Evolutionary conservation across 1,284 basidiomycete genomes (phyloP).

Genomic region (Volvariella volvacea): DNA sequence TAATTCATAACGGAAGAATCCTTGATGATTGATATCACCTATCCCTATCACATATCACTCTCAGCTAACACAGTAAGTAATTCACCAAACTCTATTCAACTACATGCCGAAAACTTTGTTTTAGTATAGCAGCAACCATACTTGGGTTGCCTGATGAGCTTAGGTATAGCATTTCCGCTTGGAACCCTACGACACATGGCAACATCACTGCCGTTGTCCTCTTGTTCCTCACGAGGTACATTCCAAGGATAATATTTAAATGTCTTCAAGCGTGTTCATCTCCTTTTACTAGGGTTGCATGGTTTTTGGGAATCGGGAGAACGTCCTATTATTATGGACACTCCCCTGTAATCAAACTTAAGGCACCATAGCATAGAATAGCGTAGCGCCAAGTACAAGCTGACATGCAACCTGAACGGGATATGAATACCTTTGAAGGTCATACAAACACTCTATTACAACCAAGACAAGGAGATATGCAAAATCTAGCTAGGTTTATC

Average conservation of each 20-base stretch:
- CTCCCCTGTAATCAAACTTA: no score
- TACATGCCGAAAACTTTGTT: constrained; percentile 11
- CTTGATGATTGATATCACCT: no score
- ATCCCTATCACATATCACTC: no score
- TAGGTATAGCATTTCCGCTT: constrained; percentile 39
- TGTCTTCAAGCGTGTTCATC: constrained; percentile 3
- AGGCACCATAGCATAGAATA: no score
- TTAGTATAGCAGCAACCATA: constrained; percentile 52
- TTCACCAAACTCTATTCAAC: neutral
- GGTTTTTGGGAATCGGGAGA: constrained; percentile 61
- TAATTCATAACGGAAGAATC: no score
- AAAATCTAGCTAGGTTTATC: no score
- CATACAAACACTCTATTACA: no score
- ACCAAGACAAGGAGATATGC: no score
- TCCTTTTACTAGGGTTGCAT: constrained; percentile 42
- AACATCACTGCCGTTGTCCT: constrained; percentile 61
- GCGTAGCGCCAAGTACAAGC: no score
- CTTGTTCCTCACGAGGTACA: constrained; percentile 50
- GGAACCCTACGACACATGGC: constrained; percentile 72
- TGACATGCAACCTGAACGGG: no score
- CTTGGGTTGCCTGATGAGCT: constrained; percentile 52
- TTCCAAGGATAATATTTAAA: constrained; percentile 5
- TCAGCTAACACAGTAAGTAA: constrained; percentile 46
- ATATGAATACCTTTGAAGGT: no score
- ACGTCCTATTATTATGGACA: neutral